Percentiles rank a stretch among this genome's conserved stretches.
Evolutionary conservation across 1,284 basidiomycete species (phyloP).

Genomic region (Microbotryum silenes-acaulis): DNA sequence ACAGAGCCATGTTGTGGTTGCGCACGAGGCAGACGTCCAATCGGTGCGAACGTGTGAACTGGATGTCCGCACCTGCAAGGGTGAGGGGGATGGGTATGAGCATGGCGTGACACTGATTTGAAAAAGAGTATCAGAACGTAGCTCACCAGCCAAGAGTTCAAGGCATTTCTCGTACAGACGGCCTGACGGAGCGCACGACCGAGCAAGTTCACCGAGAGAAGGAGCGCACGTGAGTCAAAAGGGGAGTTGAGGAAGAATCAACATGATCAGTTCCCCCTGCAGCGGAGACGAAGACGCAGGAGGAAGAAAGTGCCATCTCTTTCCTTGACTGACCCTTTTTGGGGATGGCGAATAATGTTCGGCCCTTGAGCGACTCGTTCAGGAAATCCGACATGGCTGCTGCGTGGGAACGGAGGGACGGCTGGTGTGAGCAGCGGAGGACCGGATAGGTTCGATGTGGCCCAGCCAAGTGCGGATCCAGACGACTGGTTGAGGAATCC

Average conservation of each 20-base stretch:
- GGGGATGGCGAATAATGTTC: conserved; percentile 88
- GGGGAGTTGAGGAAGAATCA: too few relatives aligned
- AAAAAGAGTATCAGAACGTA: too few relatives aligned
- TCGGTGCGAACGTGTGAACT: conserved; percentile 81
- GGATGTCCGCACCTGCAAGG: conserved; percentile 78
- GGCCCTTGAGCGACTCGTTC: conserved; percentile 53
- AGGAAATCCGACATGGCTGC: conserved; percentile 40
- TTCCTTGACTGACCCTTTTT: conserved; percentile 69
- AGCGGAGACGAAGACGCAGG: not conserved
- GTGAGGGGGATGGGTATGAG: not conserved
- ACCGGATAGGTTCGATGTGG: not conserved
- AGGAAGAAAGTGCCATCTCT: too few relatives aligned
- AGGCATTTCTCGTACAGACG: conserved; percentile 89
- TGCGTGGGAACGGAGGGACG: not conserved
- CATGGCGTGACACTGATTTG: not conserved
- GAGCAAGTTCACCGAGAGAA: not conserved
- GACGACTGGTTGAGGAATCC: too few relatives aligned
- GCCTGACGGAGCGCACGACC: conserved; percentile 47
- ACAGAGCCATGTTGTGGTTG: conserved; percentile 91
- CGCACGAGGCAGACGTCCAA: conserved; percentile 86
- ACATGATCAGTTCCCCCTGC: too few relatives aligned
- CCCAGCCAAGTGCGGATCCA: too few relatives aligned
- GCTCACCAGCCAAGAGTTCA: conserved; percentile 65
- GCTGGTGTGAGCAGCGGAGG: conserved; percentile 1
- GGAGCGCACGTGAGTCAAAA: not conserved